Conservation (phyloP, 179 eudicot species). For the Beta corolliflora region DNA sequence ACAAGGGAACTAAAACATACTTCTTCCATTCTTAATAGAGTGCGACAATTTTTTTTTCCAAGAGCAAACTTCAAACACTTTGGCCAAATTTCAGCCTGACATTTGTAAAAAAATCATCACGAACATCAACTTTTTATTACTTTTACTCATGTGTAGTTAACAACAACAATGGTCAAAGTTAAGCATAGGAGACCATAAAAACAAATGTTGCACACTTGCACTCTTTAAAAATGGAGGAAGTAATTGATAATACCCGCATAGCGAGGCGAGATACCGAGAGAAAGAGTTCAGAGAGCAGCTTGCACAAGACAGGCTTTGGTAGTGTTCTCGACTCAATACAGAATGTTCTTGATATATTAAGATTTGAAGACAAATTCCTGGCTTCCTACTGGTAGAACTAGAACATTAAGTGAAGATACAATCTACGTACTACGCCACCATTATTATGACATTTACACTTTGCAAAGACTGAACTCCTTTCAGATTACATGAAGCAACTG, state of each 20-base stretch:
- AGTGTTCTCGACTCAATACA: not conserved
- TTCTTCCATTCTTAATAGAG: no score
- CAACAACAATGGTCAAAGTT: no score
- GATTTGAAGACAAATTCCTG: not conserved
- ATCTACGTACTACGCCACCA: not conserved
- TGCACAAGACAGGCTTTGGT: not conserved
- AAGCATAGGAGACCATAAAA: no score
- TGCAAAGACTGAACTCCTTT: not conserved
- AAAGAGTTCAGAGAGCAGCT: not conserved
- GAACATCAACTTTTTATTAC: no score
- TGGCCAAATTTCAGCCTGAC: no score
- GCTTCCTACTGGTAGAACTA: not conserved
- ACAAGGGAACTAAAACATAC: not conserved
- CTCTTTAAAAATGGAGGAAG: no score
- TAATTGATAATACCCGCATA: not conserved
- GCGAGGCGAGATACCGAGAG: not conserved
- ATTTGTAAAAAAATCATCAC: no score
- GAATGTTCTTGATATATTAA: not conserved
- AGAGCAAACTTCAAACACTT: no score
- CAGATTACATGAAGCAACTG: not conserved
- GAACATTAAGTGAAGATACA: not conserved
- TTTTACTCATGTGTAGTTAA: no score
- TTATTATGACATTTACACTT: not conserved
- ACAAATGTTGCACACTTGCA: no score
- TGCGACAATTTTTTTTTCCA: no score